Percentiles rank a stretch among this genome's conserved stretches.
Evolutionary conservation across 31 red algal species (phyloP).

Genomic region (Pterothamnion heteromorphum): DNA sequence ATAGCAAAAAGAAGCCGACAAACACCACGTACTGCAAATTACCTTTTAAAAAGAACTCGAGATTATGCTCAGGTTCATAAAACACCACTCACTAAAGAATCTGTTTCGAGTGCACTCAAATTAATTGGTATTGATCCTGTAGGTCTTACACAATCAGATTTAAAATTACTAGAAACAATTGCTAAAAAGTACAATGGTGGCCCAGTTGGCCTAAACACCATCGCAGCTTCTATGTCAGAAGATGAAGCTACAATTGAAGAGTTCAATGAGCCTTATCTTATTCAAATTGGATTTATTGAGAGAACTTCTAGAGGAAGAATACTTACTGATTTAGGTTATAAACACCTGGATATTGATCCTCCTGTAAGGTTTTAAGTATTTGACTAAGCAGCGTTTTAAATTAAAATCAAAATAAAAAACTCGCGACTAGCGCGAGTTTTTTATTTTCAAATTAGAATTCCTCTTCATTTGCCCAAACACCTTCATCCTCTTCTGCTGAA

Average conservation of each 20-base stretch:
- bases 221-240: conserved; percentile 37
- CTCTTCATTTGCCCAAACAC: no score
- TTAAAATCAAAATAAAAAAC: no score
- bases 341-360: background rate
- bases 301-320: conserved; percentile 39
- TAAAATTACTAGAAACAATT: background rate
- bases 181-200: conserved; percentile 44
- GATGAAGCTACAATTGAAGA: conserved; percentile 46
- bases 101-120: background rate
- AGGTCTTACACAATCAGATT: conserved; percentile 36
- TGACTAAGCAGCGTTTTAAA: no score
- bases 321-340: conserved; percentile 28
- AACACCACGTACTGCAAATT: conserved; percentile 51
- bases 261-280: conserved; percentile 42
- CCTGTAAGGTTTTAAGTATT: no score
- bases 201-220: conserved; percentile 46
- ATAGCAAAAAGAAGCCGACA: conserved; percentile 29
- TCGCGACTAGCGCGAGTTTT: no score
- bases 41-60: conserved; percentile 7
- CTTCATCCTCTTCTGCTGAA: no score
- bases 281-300: conserved; percentile 30
- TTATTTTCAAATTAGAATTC: no score
- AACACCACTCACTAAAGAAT: background rate
- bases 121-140: background rate
- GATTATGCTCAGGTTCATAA: conserved; percentile 45